Evolutionary conservation across 176 grass and related monocot genomes (phyloP), one percentile per base, ranked within the genome.

Genomic region (Oryza meyeriana): DNA sequence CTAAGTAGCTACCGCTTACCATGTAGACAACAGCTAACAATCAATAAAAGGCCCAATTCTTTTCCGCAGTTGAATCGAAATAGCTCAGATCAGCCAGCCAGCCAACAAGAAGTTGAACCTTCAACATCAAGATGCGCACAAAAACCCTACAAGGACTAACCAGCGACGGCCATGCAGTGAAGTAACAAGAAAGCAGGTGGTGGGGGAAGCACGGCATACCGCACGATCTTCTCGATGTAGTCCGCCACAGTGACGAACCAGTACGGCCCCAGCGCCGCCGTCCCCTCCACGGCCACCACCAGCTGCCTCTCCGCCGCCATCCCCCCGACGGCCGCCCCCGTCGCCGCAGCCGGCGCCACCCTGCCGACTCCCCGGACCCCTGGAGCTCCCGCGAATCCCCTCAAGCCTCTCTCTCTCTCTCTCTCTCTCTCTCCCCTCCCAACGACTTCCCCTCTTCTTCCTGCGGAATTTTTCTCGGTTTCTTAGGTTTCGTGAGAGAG

Each of bases 161-260:
- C 4, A 17, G 40, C 8, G 38, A 62, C 3, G 38, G 40, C 36
- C 11, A 16, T 27, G 4, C 45, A 24, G 33, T 16, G n/a, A 74
- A 66, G 5, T 14, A 22, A 63, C 3, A 25, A 25, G 8, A 64
- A 42, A 10, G 2, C 28, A 22, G 6, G 35, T 1, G 14, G 44
- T 2, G 24, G 35, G 10, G 18, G 45, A 18, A 67, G 71, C 36
- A 12, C 36, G 2, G n/a, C 52, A 32, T 67, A 99, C 96, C 96
- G 87, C 72, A 99, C 81, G 73, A 99, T 99, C 91, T 99, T 99
- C 66, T 94, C 93, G 69, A 99, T 36, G 73, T 94, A 99, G 48
- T 99, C 96, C 55, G 87, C 69, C 48, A 71, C 66, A 35, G 95
- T 88, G 32, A 76, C 84, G 55, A 38, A 18, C 96, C 96, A 99